Base-by-base conservation (phyloP, 2,329 filamentous ascomycete species). In the Aspergillus sp. region DNA sequence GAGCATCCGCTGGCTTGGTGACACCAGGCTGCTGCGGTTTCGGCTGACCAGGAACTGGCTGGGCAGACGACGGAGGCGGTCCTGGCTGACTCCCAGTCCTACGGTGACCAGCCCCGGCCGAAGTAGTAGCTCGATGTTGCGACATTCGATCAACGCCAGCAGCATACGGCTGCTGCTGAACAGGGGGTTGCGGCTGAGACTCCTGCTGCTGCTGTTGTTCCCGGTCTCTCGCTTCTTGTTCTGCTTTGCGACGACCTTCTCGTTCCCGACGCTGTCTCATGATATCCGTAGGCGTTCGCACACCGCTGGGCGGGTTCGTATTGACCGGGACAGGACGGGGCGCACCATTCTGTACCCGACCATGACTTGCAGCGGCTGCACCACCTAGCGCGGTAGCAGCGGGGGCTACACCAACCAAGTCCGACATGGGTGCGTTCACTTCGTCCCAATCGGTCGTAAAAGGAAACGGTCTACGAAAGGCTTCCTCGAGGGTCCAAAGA, bases 371-470 rank as follows among this genome's bases (percentile, higher is more conserved):
- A 47, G 66, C 55, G 47, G 61, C 63, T 30, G 25, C 25, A 30
- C 25, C 9, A 30, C 37, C 37, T 19, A 20, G 15, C 17, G 37
- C 7, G 17, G 37, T 39, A 50, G 63, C 49, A 44, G 67, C 70
- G 59, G 77, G 74, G 54, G 76, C 73, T 60, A 75, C 75, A 63
- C 82, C 80, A 62, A 81, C 77, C 59, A 95, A 77, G 67, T 95
- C 90, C 59, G 90, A 86, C 90, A 98, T 97, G 61, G 82, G 81
- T 58, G 90, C 88, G 79, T 88, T 86, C 74, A 95, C 88, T 76
- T 98, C 93, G 52, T 84, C 79, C 58, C 84, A 73, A 69, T 95
- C 90, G 20, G 86, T 79, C 7, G 90, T 94, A 70, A 97, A 94
- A 43, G 82, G 75, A 56, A 89, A 80, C 2, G 91, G 90, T 42